phyloP scores from a whole-genome alignment of 768 basidiomycete species.

The Termitomyces sp. region DNA sequence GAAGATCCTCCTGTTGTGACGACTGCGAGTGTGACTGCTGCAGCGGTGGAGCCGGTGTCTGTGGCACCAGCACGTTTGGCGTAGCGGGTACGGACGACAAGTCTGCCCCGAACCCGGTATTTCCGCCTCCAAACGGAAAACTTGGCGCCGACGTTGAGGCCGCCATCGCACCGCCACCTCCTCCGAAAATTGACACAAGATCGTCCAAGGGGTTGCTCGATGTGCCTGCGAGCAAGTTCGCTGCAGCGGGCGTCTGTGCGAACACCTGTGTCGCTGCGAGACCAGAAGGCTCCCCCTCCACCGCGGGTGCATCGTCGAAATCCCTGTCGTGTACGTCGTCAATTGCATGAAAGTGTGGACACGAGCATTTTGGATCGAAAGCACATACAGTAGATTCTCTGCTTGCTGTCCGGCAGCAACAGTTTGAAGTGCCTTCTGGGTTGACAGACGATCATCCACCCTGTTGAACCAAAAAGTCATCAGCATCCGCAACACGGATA shows the following conservation, averaged over 20 bases:
- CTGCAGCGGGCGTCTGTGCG: conserved; percentile 66
- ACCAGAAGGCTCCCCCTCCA: conserved; percentile 64
- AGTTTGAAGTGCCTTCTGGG: conserved; percentile 86
- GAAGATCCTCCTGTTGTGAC: conserved; percentile 42
- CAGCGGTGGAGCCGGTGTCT: conserved; percentile 14
- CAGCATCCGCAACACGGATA: not conserved
- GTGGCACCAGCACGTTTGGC: conserved; percentile 17
- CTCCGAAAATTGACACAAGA: conserved; percentile 88
- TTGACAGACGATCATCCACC: conserved; percentile 64
- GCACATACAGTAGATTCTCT: conserved; percentile 76
- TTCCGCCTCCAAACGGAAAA: conserved; percentile 18
- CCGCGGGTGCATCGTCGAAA: conserved; percentile 71
- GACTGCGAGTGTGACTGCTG: conserved; percentile 24
- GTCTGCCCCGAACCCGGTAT: conserved; percentile 16
- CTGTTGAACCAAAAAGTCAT: conserved; percentile 22
- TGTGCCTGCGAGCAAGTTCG: conserved; percentile 69
- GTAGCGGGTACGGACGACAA: conserved; percentile 25
- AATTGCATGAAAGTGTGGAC: not conserved
- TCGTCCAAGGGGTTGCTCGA: conserved; percentile 91
- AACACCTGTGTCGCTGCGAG: conserved; percentile 75
- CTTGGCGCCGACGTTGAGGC: conserved; percentile 16
- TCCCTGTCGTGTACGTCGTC: conserved; percentile 39
- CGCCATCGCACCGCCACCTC: conserved; percentile 25
- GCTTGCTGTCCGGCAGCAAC: conserved; percentile 89
- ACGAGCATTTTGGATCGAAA: not conserved